Conservation (phyloP, 352 stramenopile species). For the Pythium periplocum region DNA sequence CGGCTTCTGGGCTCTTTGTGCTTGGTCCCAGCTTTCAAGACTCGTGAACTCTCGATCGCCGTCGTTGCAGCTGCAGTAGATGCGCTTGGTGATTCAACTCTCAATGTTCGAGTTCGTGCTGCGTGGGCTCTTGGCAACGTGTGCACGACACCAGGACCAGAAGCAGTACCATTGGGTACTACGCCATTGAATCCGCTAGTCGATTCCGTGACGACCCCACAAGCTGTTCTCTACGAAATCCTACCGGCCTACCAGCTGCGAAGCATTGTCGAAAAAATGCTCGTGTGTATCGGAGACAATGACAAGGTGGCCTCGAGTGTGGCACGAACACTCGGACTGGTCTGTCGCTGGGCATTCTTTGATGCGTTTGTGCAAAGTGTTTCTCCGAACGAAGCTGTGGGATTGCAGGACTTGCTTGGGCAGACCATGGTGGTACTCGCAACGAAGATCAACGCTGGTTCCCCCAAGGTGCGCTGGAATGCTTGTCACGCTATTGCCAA, state of each 20-base stretch:
- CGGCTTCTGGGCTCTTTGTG: slow-evolving; percentile 72
- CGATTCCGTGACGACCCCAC: no score
- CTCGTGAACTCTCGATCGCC: slow-evolving; percentile 46
- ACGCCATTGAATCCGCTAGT: no score
- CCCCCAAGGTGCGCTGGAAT: slow-evolving; percentile 85
- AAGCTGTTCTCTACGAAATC: slow-evolving; percentile 53
- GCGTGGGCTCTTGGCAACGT: slow-evolving; percentile 84
- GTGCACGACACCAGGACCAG: slow-evolving; percentile 72
- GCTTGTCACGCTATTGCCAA: slow-evolving; percentile 86
- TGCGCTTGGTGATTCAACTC: slow-evolving; percentile 56
- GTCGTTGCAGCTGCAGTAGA: slow-evolving; percentile 65
- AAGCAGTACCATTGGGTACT: slow-evolving; percentile 17
- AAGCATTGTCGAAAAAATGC: slow-evolving; percentile 79
- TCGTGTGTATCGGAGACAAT: slow-evolving; percentile 80
- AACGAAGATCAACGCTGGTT: slow-evolving; percentile 72
- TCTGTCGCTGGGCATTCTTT: slow-evolving; percentile 79
- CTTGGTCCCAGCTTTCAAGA: slow-evolving; percentile 74
- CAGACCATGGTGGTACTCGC: slow-evolving; percentile 68
- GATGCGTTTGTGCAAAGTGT: slow-evolving; percentile 42
- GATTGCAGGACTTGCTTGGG: slow-evolving; percentile 49
- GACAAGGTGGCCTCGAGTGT: slow-evolving; percentile 87
- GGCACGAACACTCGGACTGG: slow-evolving; percentile 68
- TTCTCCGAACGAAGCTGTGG: slow-evolving; percentile 20
- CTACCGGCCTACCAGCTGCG: slow-evolving; percentile 56
- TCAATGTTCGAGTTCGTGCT: slow-evolving; percentile 83